Evolutionary conservation across 345 rosid species (phyloP).

Genomic region (Lepidium africanum): DNA sequence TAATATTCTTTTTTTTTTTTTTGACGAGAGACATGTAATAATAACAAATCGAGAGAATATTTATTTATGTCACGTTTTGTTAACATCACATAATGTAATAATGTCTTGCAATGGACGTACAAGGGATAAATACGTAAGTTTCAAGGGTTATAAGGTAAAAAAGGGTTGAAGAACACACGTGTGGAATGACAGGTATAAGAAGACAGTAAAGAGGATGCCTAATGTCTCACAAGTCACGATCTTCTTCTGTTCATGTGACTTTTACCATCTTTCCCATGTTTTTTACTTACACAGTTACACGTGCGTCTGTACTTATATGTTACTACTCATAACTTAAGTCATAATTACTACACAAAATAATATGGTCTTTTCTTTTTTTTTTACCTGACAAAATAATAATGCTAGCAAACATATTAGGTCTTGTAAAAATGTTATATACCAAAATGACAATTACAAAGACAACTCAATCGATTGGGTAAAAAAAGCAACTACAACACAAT

Average conservation of each 20-base stretch:
- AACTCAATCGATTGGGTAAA: too few species aligned
- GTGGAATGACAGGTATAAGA: background rate
- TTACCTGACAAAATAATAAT: too few species aligned
- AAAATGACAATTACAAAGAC: too few species aligned
- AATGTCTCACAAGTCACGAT: conserved; percentile 9
- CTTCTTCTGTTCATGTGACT: conserved; percentile 22
- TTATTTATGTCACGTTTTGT: background rate
- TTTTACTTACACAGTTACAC: conserved; percentile 25
- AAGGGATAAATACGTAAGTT: background rate
- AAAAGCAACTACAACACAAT: too few species aligned
- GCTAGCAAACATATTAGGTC: too few species aligned
- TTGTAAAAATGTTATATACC: too few species aligned
- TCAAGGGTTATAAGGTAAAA: background rate
- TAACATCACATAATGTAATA: background rate
- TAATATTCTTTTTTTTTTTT: too few species aligned
- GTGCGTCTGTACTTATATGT: conserved; percentile 20
- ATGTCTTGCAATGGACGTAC: too few species aligned
- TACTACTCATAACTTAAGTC: background rate
- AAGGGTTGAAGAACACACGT: background rate
- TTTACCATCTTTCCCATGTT: conserved; percentile 21
- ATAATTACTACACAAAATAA: too few species aligned
- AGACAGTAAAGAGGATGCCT: background rate
- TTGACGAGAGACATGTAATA: too few species aligned
- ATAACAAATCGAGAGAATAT: background rate
- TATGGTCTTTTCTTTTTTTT: too few species aligned